phyloP scores from a whole-genome alignment of 352 stramenopile genomes.

The Globisporangium nodosum region DNA sequence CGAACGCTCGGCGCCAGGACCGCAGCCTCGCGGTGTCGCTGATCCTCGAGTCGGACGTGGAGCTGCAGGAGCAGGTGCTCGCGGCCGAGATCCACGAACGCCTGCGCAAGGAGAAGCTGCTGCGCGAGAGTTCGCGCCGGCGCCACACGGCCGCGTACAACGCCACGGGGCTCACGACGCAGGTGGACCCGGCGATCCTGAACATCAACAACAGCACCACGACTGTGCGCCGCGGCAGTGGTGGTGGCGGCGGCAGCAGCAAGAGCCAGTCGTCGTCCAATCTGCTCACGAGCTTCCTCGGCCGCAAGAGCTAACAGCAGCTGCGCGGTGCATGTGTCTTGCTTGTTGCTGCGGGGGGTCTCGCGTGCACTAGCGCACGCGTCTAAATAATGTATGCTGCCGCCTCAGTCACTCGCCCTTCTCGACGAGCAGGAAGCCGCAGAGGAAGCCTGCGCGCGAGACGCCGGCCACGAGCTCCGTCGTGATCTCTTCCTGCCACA shows the following conservation, averaged over 20 bases:
- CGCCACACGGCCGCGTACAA: conserved; percentile 31
- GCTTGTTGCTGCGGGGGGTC: background rate
- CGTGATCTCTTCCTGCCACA: conserved; percentile 35
- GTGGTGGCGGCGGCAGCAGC: background rate
- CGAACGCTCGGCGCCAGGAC: conserved; percentile 9
- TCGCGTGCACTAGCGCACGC: too few relatives aligned
- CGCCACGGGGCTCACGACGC: conserved; percentile 5
- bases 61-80: conserved; percentile 33
- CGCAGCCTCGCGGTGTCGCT: conserved; percentile 23
- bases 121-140: conserved; percentile 32
- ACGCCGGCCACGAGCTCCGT: conserved; percentile 46
- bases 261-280: conserved; percentile 1
- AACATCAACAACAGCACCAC: conserved; percentile 15
- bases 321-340: background rate
- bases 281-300: conserved; percentile 11
- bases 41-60: conserved; percentile 25
- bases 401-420: conserved; percentile 20
- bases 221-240: conserved; percentile 4
- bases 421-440: conserved; percentile 50
- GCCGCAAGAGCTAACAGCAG: conserved; percentile 11
- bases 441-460: conserved; percentile 36
- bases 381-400: conserved; percentile 8
- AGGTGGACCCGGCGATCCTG: conserved; percentile 15
- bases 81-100: conserved; percentile 36
- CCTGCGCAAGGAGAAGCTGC: conserved; percentile 30